A percentile compares a stretch with the other conserved stretches of the same genome.
These are phyloP conservation scores for Moringa oleifera DNA, from an alignment of 345 rosid genomes.

Conservation along the genomic window DNA sequence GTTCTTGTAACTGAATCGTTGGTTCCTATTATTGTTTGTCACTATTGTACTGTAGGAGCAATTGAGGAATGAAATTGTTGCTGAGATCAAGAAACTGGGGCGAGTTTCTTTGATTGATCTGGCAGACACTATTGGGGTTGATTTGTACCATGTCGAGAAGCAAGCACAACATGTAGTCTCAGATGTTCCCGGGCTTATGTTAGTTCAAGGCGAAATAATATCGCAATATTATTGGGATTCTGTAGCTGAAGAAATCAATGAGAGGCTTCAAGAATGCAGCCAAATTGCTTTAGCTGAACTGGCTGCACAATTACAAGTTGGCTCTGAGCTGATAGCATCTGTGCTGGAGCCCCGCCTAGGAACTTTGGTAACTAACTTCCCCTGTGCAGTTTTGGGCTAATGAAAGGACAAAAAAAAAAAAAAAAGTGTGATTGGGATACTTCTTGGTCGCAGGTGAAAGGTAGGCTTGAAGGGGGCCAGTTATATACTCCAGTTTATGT, in stretches of 20 bases:
- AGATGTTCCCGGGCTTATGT: conserved; percentile 47
- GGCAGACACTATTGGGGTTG: conserved; percentile 76
- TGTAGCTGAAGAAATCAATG: conserved; percentile 87
- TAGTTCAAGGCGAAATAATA: conserved; percentile 85
- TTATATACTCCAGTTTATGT: conserved; percentile 93
- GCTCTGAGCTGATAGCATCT: conserved; percentile 76
- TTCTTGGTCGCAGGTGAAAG: conserved; percentile 61
- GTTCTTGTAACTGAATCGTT: neutral
- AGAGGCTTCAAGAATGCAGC: conserved; percentile 94
- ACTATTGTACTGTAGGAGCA: conserved; percentile 49
- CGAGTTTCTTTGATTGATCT: conserved; percentile 90
- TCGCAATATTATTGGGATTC: conserved; percentile 92
- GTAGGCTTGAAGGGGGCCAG: conserved; percentile 98
- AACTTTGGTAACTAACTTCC: conserved; percentile 47
- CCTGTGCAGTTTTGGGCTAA: conserved; percentile 1
- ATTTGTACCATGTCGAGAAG: conserved; percentile 90
- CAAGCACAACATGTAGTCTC: conserved; percentile 63
- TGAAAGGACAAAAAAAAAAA: no score
- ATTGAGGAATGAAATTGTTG: conserved; percentile 64
- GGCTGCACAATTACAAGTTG: conserved; percentile 84
- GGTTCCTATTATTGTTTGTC: conserved; percentile 12
- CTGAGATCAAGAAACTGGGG: conserved; percentile 57
- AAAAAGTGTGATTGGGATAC: conserved; percentile 8
- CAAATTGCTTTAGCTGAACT: conserved; percentile 85
- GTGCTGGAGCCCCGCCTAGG: conserved; percentile 91